Conservation (phyloP, 108 stramenopile genomes). For the Cyclotella atomus region DNA sequence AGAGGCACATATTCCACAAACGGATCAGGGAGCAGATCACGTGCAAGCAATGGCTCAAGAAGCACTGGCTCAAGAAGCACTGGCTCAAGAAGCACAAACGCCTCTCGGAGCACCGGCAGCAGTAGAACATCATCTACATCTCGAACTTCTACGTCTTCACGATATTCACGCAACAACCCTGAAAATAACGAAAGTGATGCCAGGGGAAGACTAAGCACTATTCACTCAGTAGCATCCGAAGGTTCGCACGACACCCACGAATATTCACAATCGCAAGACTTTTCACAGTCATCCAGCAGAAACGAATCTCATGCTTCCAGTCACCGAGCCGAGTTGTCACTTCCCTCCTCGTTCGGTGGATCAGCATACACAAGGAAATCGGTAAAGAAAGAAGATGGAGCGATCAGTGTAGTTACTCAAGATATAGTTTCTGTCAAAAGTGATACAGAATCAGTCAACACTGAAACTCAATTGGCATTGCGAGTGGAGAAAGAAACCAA, state of each 20-base stretch:
- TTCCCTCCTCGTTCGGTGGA: slow-evolving; percentile 5
- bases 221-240: background rate
- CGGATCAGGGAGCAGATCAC: too few relatives aligned
- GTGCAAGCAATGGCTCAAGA: too few relatives aligned
- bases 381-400: background rate
- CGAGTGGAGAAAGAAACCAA: slow-evolving; percentile 8
- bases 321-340: background rate
- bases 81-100: too few relatives aligned
- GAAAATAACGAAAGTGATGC: background rate
- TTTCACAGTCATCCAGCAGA: background rate
- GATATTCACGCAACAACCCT: background rate
- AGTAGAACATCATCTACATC: background rate
- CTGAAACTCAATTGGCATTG: slow-evolving; percentile 10
- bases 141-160: background rate
- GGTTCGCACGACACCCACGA: background rate
- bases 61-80: too few relatives aligned
- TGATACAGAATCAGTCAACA: background rate
- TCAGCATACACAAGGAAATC: background rate
- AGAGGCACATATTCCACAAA: background rate
- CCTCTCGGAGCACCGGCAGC: background rate
- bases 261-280: background rate
- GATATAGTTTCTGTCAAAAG: too few relatives aligned
- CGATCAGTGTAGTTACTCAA: background rate
- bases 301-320: too few relatives aligned
- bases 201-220: background rate